phyloP scores from a whole-genome alignment of 148 eudicot genomes.

The Suaeda aralocaspica region DNA sequence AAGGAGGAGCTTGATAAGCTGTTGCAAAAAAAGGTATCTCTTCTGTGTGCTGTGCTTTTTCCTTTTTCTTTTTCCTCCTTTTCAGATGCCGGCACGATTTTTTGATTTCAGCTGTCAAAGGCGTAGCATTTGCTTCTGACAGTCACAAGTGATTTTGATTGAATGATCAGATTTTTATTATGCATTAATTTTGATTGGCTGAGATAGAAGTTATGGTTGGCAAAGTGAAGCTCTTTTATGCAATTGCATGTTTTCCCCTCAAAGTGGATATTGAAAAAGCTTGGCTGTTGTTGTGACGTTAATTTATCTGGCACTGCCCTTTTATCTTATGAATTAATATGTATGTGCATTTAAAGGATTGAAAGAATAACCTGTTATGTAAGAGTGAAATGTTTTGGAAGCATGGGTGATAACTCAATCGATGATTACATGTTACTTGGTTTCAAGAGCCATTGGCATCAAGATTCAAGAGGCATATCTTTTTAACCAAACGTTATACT shows the following conservation, averaged over 20 bases:
- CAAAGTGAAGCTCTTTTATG: not conserved
- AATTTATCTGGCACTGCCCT: too few relatives aligned
- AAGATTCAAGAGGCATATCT: too few relatives aligned
- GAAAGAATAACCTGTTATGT: not conserved
- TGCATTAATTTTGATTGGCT: too few relatives aligned
- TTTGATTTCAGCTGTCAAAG: not conserved
- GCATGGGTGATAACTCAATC: not conserved
- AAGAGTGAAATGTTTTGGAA: not conserved
- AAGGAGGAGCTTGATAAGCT: conserved; percentile 83
- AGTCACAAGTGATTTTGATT: not conserved
- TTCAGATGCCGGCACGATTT: not conserved
- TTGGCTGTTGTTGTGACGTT: not conserved
- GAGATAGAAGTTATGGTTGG: too few relatives aligned
- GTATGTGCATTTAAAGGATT: too few relatives aligned
- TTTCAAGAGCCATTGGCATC: not conserved
- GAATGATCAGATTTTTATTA: not conserved
- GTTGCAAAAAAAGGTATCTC: conserved; percentile 67
- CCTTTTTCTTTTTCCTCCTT: not conserved
- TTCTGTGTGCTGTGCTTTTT: not conserved
- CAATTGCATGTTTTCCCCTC: not conserved
- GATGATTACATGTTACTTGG: not conserved
- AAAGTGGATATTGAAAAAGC: not conserved
- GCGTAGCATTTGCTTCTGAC: not conserved
- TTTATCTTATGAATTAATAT: too few relatives aligned
- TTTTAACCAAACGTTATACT: too few relatives aligned